Base-by-base conservation (phyloP, 805 yeast genomes). In the Sungouiozyma ichnusensis region DNA sequence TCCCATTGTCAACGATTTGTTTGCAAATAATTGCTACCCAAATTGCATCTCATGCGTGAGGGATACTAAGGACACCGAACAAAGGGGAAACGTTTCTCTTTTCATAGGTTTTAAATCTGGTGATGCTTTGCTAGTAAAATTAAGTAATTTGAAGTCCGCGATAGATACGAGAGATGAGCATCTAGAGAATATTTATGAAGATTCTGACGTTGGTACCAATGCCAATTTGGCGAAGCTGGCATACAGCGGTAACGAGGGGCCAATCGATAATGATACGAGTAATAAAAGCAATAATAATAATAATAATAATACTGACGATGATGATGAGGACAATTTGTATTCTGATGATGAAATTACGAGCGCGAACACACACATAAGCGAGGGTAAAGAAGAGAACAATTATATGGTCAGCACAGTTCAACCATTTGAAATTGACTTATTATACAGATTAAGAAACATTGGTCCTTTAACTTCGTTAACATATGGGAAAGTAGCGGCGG, bases 401-500 rank as follows among this genome's bases (percentile, higher is more conserved):
- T 52, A 48, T 16, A 37, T 43, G 6, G 48, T 53, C 3, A 61
- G 58, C 35, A 53, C 54, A 1, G 57, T 51, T 3, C 48, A 45
- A 31, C 65, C 65, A 3, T 60, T 64, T 48, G 55, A 63, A 48
- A 74, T 80, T 44, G 60, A 65, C 15, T 52, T 66, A 16, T 64
- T 71, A 27, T 92, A 85, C 48, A 61, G 64, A 1, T 55, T 87
- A 9, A 52, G 71, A 2, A 83, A 79, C 52, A 68, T 73, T 49
- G 95, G 95, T 0, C 95, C 95, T 0, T 66, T 83, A 11, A 68
- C 83, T 2, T 75, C 78, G 34, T 71, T 87, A 47, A 71, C 87
- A 0, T 51, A 79, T 29, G 95, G 88, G 0, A 68, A 69, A 38
- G 67, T 73, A 20, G 44, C 62, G 13, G 71, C 82, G 0, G 68